A percentile compares a stretch with the other conserved stretches of the same genome.
Evolutionary conservation across 768 basidiomycete species (phyloP).

Genomic region (Strobilomyces echinocephalus): DNA sequence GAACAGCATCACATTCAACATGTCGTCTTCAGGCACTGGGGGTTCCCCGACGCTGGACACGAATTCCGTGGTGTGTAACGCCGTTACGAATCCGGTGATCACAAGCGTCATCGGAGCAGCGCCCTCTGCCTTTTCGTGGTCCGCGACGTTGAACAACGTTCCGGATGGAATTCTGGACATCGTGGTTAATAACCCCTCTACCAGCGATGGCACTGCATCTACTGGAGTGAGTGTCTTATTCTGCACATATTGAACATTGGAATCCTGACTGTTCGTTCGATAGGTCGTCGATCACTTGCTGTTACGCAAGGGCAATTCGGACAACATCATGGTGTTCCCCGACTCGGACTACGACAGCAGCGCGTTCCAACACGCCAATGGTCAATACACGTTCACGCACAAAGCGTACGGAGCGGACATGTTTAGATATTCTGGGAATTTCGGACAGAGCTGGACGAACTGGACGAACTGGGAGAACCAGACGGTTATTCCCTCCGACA

Average conservation of each 20-base stretch:
- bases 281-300: conserved; percentile 73
- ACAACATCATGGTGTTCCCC: conserved; percentile 87
- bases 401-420: conserved; percentile 80
- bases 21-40: conserved; percentile 64
- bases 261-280: conserved; percentile 4
- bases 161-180: conserved; percentile 82
- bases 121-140: conserved; percentile 66
- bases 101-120: conserved; percentile 50
- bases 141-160: conserved; percentile 66
- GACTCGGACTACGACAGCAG: conserved; percentile 68
- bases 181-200: conserved; percentile 52
- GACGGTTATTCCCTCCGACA: conserved; percentile 54
- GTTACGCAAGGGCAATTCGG: conserved; percentile 67
- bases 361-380: conserved; percentile 53
- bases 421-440: conserved; percentile 85
- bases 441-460: conserved; percentile 75
- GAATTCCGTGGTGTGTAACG: conserved; percentile 41
- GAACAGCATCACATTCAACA: conserved; percentile 55
- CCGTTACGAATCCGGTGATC: conserved; percentile 45
- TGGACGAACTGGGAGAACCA: conserved; percentile 79
- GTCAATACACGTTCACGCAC: conserved; percentile 74
- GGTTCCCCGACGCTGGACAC: conserved; percentile 49
- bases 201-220: conserved; percentile 36
- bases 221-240: conserved; percentile 49
- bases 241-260: neutral